Evolutionary conservation across 805 yeast species (phyloP), one percentile per base, ranked within the genome.

Genomic region (Starmerella ratchasimensis): DNA sequence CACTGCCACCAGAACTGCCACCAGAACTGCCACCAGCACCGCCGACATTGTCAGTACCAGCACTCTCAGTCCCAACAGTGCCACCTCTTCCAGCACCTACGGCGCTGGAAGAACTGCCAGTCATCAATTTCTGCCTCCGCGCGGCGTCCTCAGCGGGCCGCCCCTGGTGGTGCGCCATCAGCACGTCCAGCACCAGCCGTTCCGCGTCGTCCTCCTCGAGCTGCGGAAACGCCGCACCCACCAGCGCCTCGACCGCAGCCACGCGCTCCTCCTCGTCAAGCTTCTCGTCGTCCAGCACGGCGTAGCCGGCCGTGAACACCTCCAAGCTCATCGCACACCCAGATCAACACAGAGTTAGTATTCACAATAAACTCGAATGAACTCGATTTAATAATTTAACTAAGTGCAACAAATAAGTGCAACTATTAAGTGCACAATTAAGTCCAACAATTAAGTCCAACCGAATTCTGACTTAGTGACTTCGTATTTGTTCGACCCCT

Each of bases 81-180:
- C 15, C 15, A 13, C 10, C 10, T 22, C 10, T 10, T n/a, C n/a
- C n/a, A n/a, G n/a, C n/a, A n/a, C n/a, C n/a, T 4, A 15, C 6
- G 16, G 5, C 14, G 8, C 24, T 4, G 17, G n/a, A 4, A 5
- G 20, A 4, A 3, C 9, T 3, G 19, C 24, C 21, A 3, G 33
- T 21, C 3, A 13, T 25, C 11, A 38, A 27, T 22, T 21, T 28
- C 31, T 34, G 38, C 8, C 38, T 11, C 15, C 38, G 32, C 7
- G 41, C 38, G 3, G 41, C 46, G 23, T 42, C 46, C 8, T 28
- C 25, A 7, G 46, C 38, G 14, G 42, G 29, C 15, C 45, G 49
- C 5, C 53, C 44, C 1, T 60, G 64, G 27, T 60, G 55, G 37
- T 64, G 68, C 21, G 50, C 56, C 65, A 67, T 61, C 39, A 64